phyloP scores from a whole-genome alignment of 768 basidiomycete genomes.

The Leccinum truebloodii region DNA sequence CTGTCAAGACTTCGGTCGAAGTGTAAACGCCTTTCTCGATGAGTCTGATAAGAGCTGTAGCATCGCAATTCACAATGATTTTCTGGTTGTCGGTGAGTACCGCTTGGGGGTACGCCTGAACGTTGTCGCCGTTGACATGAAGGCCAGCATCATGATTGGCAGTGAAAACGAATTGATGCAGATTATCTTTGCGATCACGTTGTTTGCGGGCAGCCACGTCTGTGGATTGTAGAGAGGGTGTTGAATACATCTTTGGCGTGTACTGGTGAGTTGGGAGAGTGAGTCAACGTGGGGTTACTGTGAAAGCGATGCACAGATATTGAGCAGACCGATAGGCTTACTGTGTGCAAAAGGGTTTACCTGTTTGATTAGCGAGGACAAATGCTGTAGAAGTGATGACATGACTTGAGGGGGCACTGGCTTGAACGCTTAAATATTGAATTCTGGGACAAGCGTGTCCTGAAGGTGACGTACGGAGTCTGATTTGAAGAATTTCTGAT shows the following conservation, averaged over 20 bases:
- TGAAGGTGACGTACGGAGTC: too few relatives aligned
- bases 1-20: conserved; percentile 27
- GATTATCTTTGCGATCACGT: conserved; percentile 22
- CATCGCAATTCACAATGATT: conserved; percentile 32
- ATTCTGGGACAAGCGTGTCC: background rate
- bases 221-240: background rate
- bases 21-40: conserved; percentile 26
- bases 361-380: background rate
- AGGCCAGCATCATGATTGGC: conserved; percentile 4
- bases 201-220: conserved; percentile 27
- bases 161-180: conserved; percentile 11
- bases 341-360: background rate
- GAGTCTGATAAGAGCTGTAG: conserved; percentile 26
- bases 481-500: too few relatives aligned
- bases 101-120: conserved; percentile 31
- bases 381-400: conserved; percentile 18
- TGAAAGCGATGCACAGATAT: conserved; percentile 1
- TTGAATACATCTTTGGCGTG: conserved; percentile 9
- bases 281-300: background rate
- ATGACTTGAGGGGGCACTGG: conserved; percentile 2
- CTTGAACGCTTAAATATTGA: background rate
- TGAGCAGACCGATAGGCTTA: background rate
- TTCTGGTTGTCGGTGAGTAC: conserved; percentile 28
- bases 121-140: conserved; percentile 10
- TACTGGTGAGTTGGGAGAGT: background rate